Percentiles rank a stretch among this genome's conserved stretches.
These are phyloP conservation scores for Thelonectria rubi DNA, from an alignment of 2,329 filamentous ascomycete species.

Conservation along the genomic window DNA sequence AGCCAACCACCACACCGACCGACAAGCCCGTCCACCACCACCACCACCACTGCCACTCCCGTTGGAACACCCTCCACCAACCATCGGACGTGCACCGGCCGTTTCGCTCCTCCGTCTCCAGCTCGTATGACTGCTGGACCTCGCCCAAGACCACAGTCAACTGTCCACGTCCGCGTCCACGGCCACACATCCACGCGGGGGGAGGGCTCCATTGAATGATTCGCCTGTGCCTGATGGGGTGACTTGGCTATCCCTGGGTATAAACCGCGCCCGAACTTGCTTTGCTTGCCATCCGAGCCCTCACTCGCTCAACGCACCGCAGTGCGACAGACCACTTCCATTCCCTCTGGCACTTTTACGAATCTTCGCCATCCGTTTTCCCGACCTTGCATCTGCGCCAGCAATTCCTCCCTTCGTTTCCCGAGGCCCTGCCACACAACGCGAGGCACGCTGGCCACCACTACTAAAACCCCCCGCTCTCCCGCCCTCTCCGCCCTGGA, in stretches of 20 bases:
- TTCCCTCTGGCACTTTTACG: conserved; percentile 6
- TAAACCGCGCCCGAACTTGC: conserved; percentile 38
- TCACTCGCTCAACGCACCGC: conserved; percentile 1
- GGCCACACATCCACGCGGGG: conserved; percentile 40
- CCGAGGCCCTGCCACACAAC: conserved; percentile 1
- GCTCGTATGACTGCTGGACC: conserved; percentile 27
- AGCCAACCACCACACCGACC: conserved; percentile 36
- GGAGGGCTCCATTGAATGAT: conserved; percentile 36
- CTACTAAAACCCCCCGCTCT: conserved; percentile 18
- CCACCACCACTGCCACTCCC: conserved; percentile 1
- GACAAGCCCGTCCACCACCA: conserved; percentile 21
- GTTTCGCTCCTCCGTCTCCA: conserved; percentile 35
- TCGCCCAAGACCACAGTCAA: conserved; percentile 30
- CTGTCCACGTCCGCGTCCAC: conserved; percentile 23
- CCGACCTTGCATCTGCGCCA: conserved; percentile 16
- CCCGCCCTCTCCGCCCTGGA: conserved; percentile 18
- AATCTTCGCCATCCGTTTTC: conserved; percentile 22
- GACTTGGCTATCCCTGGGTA: conserved; percentile 26
- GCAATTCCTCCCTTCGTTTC: conserved; percentile 8
- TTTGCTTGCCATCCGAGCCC: conserved; percentile 36
- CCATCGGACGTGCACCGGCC: conserved; percentile 20
- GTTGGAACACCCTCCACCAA: conserved; percentile 27
- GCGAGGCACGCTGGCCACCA: background rate
- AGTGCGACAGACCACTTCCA: conserved; percentile 17
- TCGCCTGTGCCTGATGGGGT: conserved; percentile 39